A percentile compares a stretch with the other conserved stretches of the same genome.
Conservation (phyloP, 495 filamentous ascomycete species). For the Hyaloscypha bicolor region DNA sequence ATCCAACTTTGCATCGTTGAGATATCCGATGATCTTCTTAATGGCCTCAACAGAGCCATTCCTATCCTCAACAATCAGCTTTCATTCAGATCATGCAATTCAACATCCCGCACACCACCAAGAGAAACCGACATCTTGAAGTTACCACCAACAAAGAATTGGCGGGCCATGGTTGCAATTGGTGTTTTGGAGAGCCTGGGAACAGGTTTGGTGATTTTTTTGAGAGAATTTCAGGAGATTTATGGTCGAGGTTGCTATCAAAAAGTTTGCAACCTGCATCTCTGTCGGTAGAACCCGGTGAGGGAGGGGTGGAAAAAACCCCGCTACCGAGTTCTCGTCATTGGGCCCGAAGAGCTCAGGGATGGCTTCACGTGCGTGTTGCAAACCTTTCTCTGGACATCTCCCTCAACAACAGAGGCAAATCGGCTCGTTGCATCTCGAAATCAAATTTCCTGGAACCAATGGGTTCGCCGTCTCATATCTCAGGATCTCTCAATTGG, state of each 20-base stretch:
- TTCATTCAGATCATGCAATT: neutral
- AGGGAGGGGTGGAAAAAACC: neutral
- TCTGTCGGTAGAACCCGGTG: too few relatives aligned
- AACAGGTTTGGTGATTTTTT: constrained; percentile 12
- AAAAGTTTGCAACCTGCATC: neutral
- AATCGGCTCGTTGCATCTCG: neutral
- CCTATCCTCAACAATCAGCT: constrained; percentile 50
- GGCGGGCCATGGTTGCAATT: constrained; percentile 73
- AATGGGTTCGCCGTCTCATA: neutral
- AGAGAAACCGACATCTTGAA: constrained; percentile 86
- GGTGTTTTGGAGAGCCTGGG: constrained; percentile 1
- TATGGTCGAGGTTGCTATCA: neutral
- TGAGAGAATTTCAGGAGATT: neutral
- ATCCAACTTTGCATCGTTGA: constrained; percentile 79
- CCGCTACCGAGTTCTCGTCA: constrained; percentile 7
- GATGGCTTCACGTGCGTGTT: neutral
- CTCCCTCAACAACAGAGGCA: neutral
- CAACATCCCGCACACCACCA: neutral
- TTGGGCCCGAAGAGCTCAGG: neutral
- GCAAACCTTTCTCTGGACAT: neutral
- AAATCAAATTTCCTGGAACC: neutral
- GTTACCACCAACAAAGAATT: constrained; percentile 99
- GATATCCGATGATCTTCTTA: constrained; percentile 81
- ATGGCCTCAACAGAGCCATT: constrained; percentile 89
- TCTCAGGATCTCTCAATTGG: constrained; percentile 5